Percentiles rank a stretch among this genome's conserved stretches.
Conservation (phyloP, 768 basidiomycete genomes). For the Mycena maculata region DNA sequence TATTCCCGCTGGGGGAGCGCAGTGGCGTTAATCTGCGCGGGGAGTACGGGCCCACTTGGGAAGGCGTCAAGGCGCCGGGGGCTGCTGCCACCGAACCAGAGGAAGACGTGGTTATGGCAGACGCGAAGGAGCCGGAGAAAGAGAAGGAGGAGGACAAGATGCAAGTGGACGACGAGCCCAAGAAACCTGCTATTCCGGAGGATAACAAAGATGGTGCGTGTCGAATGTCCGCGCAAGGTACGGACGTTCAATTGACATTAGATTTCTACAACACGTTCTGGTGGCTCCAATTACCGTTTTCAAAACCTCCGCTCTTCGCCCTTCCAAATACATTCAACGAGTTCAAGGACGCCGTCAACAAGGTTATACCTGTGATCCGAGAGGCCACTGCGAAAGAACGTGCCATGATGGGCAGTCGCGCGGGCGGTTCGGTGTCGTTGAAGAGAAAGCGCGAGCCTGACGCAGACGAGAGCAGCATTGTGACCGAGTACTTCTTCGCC, state of each 20-base stretch:
- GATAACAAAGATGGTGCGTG: constrained; percentile 74
- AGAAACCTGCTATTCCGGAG: constrained; percentile 44
- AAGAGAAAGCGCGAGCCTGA: constrained; percentile 79
- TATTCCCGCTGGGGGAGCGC: constrained; percentile 88
- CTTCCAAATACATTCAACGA: constrained; percentile 64
- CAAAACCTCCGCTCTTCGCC: constrained; percentile 79
- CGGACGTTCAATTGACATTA: constrained; percentile 35
- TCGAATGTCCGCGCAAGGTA: neutral
- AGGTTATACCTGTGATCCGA: constrained; percentile 81
- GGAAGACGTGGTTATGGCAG: constrained; percentile 46
- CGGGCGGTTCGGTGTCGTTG: constrained; percentile 50
- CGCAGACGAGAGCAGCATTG: constrained; percentile 60
- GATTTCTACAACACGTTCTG: constrained; percentile 92
- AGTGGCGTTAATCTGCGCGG: constrained; percentile 94
- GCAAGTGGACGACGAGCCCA: constrained; percentile 68
- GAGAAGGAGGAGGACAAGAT: constrained; percentile 61
- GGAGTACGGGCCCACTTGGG: constrained; percentile 86
- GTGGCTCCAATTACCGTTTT: constrained; percentile 89
- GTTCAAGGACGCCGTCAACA: constrained; percentile 78
- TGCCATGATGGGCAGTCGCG: constrained; percentile 85
- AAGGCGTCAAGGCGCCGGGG: constrained; percentile 63
- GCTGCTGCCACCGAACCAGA: constrained; percentile 49
- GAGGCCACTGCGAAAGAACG: constrained; percentile 91
- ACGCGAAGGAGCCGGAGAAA: constrained; percentile 40
- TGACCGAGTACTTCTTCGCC: constrained; percentile 88